Conservation (phyloP, 495 filamentous ascomycete genomes). For the Podospora appendiculata region DNA sequence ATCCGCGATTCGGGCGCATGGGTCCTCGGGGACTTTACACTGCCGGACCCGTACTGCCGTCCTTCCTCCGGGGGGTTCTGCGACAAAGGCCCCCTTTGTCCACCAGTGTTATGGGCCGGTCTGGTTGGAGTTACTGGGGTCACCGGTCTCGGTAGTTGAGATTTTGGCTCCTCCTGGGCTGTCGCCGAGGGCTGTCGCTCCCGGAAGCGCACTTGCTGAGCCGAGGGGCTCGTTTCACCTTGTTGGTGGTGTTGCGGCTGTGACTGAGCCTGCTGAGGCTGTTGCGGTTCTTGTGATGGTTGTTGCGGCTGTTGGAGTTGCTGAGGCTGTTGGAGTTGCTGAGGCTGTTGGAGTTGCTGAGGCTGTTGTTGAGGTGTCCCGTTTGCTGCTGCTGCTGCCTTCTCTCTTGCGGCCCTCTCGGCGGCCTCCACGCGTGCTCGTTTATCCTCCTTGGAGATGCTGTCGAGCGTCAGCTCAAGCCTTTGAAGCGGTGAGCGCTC, state of each 20-base stretch:
- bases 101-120: conserved; percentile 2
- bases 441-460: conserved; percentile 89
- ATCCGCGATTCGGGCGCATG: conserved; percentile 22
- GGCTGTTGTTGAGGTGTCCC: not conserved
- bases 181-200: conserved; percentile 6
- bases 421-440: conserved; percentile 72
- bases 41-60: conserved; percentile 15
- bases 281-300: too few species aligned
- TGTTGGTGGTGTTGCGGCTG: not conserved
- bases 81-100: conserved; percentile 22
- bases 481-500: conserved; percentile 86
- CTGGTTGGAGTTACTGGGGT: conserved; percentile 13
- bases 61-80: conserved; percentile 30
- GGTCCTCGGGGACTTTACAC: conserved; percentile 17
- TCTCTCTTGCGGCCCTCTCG: conserved; percentile 48
- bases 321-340: not conserved
- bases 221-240: conserved; percentile 9
- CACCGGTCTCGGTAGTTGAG: not conserved
- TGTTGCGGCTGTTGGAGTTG: not conserved
- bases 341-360: not conserved
- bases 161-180: conserved; percentile 4
- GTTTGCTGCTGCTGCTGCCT: conserved; percentile 21
- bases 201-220: conserved; percentile 17
- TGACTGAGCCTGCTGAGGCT: not conserved
- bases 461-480: conserved; percentile 77